Conservation (phyloP, 495 filamentous ascomycete species). For the Xanthoparmelia taractica region DNA sequence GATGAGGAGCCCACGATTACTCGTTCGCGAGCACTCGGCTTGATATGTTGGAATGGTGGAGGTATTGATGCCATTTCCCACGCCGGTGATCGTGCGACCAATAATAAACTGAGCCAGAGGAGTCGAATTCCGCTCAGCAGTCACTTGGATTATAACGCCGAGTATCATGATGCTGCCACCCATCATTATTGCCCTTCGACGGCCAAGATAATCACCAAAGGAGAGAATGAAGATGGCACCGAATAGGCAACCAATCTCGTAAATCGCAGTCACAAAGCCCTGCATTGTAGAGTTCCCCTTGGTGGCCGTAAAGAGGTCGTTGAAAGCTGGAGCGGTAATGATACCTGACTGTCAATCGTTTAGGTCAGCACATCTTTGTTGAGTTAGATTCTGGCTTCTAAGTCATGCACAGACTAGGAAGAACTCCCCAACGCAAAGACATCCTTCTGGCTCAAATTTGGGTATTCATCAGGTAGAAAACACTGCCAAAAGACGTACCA, state of each 20-base stretch:
- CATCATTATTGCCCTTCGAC: constrained; percentile 50
- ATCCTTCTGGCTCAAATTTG: not conserved
- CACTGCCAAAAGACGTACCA: constrained; percentile 33
- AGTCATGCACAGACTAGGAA: not conserved
- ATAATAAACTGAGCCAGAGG: constrained; percentile 64
- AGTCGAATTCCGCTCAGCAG: constrained; percentile 38
- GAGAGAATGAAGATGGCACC: constrained; percentile 66
- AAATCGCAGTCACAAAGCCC: constrained; percentile 74
- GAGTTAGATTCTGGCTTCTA: not conserved
- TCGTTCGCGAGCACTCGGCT: constrained; percentile 65
- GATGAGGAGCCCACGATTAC: constrained; percentile 72
- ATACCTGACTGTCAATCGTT: constrained; percentile 48
- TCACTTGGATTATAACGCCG: constrained; percentile 63
- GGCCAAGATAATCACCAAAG: constrained; percentile 60
- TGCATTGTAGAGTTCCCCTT: constrained; percentile 62
- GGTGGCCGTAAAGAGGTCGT: constrained; percentile 59
- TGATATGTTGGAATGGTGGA: constrained; percentile 76
- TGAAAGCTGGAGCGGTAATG: constrained; percentile 65
- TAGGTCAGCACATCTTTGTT: not conserved
- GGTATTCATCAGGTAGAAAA: not conserved
- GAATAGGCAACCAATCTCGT: constrained; percentile 69
- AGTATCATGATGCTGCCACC: constrained; percentile 66
- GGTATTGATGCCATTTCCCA: constrained; percentile 79
- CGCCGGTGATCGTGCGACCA: constrained; percentile 63
- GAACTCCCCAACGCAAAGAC: not conserved